Percentiles rank a stretch among this genome's conserved stretches.
Conservation (phyloP, 768 basidiomycete genomes). For the Mrakia blollopis region DNA sequence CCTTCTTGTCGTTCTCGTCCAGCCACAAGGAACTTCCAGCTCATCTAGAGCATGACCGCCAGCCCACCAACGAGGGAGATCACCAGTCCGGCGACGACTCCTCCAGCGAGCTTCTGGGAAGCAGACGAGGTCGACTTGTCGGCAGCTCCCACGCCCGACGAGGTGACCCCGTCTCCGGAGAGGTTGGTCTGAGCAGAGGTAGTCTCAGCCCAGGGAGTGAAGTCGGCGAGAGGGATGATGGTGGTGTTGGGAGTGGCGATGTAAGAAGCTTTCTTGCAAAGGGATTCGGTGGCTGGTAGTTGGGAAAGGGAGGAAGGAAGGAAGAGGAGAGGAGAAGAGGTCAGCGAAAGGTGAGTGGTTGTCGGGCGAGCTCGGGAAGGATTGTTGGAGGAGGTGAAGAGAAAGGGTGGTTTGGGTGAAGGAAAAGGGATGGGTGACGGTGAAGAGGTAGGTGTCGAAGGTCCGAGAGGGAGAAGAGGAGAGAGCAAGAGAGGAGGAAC, state of each 20-base stretch:
- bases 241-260: not conserved
- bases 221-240: slow-evolving; percentile 16
- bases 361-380: not conserved
- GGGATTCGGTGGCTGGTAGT: slow-evolving; percentile 8
- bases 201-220: not conserved
- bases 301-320: not conserved
- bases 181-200: not conserved
- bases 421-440: not conserved
- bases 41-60: not conserved
- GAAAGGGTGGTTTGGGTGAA: not conserved
- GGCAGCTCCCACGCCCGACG: slow-evolving; percentile 10
- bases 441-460: not conserved
- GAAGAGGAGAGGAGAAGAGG: not conserved
- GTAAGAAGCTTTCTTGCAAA: not conserved
- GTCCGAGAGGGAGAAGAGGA: too few species aligned
- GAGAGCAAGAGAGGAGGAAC: not conserved
- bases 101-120: not conserved
- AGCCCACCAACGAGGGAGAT: not conserved
- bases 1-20: not conserved
- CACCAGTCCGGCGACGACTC: not conserved
- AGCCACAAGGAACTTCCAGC: not conserved
- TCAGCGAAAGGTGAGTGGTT: not conserved
- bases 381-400: not conserved
- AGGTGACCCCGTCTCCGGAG: not conserved
- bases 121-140: not conserved